These are phyloP conservation scores for Leptographium lundbergii DNA, from an alignment of 2,329 filamentous ascomycete genomes.

Conservation along the genomic window DNA sequence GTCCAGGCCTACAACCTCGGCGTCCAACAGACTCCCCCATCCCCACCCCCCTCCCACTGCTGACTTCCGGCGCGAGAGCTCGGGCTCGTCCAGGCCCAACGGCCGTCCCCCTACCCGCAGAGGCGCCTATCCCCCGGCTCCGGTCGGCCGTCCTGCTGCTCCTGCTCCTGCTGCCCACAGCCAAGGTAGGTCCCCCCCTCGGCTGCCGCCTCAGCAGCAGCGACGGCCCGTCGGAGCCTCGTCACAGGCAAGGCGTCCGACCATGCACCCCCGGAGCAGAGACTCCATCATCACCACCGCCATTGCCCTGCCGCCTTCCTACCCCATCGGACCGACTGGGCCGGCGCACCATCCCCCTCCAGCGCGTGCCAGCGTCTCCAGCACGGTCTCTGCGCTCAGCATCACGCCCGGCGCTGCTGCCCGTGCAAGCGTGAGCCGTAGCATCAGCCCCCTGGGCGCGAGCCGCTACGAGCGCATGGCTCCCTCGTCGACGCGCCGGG, in stretches of 20 bases:
- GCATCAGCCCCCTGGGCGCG: not conserved
- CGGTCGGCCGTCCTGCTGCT: not conserved
- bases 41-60: too few species aligned
- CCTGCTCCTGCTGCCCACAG: not conserved
- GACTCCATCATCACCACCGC: not conserved
- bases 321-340: not conserved
- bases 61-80: too few species aligned
- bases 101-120: too few species aligned
- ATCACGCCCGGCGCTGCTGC: too few species aligned
- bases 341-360: not conserved
- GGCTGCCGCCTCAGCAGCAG: not conserved
- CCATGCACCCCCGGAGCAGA: too few species aligned
- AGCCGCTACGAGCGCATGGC: not conserved
- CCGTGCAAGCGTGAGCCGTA: not conserved
- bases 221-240: too few species aligned
- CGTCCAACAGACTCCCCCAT: too few species aligned
- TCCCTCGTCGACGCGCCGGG: not conserved
- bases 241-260: not conserved
- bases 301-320: not conserved
- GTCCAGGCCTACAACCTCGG: too few species aligned
- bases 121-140: too few species aligned
- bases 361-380: not conserved
- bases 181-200: not conserved
- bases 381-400: not conserved
- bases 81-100: too few species aligned